Conservation (phyloP, 2,329 filamentous ascomycete species). For the Scleromitrula shiraiana region DNA sequence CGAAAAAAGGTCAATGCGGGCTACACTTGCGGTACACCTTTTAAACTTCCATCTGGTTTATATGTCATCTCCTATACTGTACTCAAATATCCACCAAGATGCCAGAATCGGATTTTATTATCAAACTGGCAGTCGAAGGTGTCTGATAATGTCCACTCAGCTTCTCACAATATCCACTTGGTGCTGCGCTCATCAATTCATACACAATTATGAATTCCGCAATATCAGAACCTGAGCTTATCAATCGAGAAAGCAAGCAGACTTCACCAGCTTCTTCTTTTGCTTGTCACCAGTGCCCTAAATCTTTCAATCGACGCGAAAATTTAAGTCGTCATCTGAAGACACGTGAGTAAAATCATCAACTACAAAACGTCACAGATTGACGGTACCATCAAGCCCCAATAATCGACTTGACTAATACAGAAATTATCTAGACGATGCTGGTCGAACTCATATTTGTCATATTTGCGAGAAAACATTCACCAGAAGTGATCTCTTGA, state of each 20-base stretch:
- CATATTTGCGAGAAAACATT: slow-evolving; percentile 21
- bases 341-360: slow-evolving; percentile 17
- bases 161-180: not conserved
- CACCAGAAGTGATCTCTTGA: slow-evolving; percentile 22
- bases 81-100: not conserved
- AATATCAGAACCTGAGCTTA: not conserved
- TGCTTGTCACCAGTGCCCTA: slow-evolving; percentile 16
- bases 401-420: slow-evolving; percentile 4
- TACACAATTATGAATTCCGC: not conserved
- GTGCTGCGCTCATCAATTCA: not conserved
- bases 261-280: slow-evolving; percentile 3
- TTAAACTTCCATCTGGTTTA: too few species aligned
- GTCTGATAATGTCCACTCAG: not conserved
- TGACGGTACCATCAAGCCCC: too few species aligned
- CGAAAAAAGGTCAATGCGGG: not conserved
- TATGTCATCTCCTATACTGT: not conserved
- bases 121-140: not conserved
- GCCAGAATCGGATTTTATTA: not conserved
- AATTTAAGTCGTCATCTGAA: slow-evolving; percentile 23
- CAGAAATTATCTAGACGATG: slow-evolving; percentile 10
- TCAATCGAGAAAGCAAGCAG: not conserved
- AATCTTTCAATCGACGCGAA: slow-evolving; percentile 21
- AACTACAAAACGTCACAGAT: too few species aligned
- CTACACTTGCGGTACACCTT: too few species aligned
- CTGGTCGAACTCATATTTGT: slow-evolving; percentile 17